Evolutionary conservation across 2,329 filamentous ascomycete genomes (phyloP).

Genomic region (Penicillium sp.): DNA sequence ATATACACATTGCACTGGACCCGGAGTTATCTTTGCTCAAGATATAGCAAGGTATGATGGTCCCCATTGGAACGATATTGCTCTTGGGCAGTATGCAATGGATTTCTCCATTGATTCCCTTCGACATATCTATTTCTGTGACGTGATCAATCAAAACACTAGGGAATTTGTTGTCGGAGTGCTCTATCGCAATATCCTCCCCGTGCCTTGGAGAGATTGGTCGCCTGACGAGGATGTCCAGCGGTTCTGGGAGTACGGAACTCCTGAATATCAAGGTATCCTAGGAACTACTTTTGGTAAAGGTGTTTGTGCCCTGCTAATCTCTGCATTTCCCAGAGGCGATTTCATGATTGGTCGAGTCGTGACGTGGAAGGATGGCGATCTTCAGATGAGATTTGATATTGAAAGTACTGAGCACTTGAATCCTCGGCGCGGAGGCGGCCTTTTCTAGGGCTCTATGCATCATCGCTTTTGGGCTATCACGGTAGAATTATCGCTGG

Average conservation of each 20-base stretch:
- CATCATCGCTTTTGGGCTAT: too few species aligned
- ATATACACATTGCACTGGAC: background rate
- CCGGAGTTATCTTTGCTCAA: background rate
- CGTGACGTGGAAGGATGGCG: background rate
- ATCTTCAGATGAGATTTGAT: background rate
- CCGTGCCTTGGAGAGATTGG: background rate
- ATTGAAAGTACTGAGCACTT: background rate
- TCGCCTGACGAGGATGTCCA: background rate
- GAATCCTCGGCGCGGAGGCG: too few species aligned
- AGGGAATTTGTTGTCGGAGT: background rate
- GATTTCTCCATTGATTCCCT: background rate
- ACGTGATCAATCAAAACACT: background rate
- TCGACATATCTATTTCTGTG: background rate
- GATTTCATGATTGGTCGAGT: background rate
- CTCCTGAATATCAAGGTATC: background rate
- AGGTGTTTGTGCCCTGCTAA: background rate
- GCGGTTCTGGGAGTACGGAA: background rate
- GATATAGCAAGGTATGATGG: background rate
- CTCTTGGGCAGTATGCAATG: background rate
- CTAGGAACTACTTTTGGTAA: background rate
- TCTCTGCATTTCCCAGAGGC: background rate
- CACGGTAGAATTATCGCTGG: too few species aligned
- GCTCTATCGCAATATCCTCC: background rate
- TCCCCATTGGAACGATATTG: background rate
- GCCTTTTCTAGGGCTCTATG: too few species aligned